Evolutionary conservation across 2,329 filamentous ascomycete genomes (phyloP), one percentile per base, ranked within the genome.

Genomic region (Elsinoe arachidis): DNA sequence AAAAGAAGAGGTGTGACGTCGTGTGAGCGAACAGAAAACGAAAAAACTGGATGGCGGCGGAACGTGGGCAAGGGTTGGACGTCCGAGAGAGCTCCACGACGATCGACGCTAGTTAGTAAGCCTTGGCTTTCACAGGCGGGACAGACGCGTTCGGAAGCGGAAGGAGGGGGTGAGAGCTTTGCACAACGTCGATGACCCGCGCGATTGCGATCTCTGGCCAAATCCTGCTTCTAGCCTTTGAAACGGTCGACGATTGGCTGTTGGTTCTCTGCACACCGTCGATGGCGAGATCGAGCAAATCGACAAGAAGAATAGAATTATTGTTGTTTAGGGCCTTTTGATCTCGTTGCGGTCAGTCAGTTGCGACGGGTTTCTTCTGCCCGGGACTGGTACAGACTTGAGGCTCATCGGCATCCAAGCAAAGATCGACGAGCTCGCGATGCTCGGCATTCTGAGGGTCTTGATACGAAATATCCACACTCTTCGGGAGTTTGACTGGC

Each of bases 141-240:
- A 37, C 26, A 34, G 26, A n/a, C 33, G 47, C 26, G 47, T 52
- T 52, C 47, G 47, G 47, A 52, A 52, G 33, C 49, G 34, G 49
- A 39, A 53, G 34, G 49, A 53, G 34, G 49, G 49, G 49, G 19
- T 30, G 26, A 30, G 26, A 5, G 26, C 26, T 2, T 30, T 7
- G 26, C 3, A 30, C 7, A 35, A 15, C 17, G 26, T 39, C 49
- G 49, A 53, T 53, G 34, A 34, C 49, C 49, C 11, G 21, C 30
- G 14, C n/a, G 49, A 39, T 15, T 26, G n/a, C 49, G 49, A 53
- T 53, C 49, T 34, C 21, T 35, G 5, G 15, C 26, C 9, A 39
- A 53, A 53, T 23, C 30, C 30, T 35, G 15, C 26, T 19, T 53
- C 49, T 19, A 53, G 49, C 11, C 46, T 53, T 17, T 37, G 26